Evolutionary conservation across 257 asterid genomes (phyloP).

Genomic region (Eucommia ulmoides): DNA sequence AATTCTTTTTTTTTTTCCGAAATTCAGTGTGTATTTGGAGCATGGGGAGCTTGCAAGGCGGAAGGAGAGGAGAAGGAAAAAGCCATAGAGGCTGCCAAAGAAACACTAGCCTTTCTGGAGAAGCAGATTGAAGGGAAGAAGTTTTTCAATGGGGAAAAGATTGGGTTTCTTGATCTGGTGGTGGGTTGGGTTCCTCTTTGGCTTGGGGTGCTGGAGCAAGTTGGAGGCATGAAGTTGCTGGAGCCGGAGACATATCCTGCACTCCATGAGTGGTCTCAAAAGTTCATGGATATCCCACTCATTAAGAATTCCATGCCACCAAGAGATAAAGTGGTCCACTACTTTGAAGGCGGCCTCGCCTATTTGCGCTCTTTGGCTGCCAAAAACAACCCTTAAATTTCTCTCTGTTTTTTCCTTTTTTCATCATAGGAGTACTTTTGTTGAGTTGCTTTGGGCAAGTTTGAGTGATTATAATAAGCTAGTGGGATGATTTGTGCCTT

Average conservation of each 20-base stretch:
- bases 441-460: no score
- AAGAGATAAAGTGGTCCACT: constrained; percentile 15
- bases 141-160: constrained; percentile 27
- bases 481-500: no score
- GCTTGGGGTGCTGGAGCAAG: constrained; percentile 33
- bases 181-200: constrained; percentile 29
- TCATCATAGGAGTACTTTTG: no score
- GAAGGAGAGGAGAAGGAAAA: constrained; percentile 22
- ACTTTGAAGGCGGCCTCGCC: constrained; percentile 24
- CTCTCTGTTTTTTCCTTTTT: no score
- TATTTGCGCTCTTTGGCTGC: constrained; percentile 25
- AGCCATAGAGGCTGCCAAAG: constrained; percentile 22
- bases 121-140: constrained; percentile 28
- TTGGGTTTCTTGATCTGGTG: constrained; percentile 37
- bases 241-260: no score
- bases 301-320: constrained; percentile 24
- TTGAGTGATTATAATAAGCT: no score
- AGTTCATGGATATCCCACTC: constrained; percentile 22
- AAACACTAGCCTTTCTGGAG: constrained; percentile 14
- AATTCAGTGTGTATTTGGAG: constrained; percentile 17
- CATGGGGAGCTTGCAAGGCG: constrained; percentile 19
- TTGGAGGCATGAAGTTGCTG: constrained; percentile 29
- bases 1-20: not conserved
- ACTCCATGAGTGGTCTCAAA: constrained; percentile 22
- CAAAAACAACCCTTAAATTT: no score